Conservation (phyloP, 306 rosid genomes). For the Trifolium pratense region DNA sequence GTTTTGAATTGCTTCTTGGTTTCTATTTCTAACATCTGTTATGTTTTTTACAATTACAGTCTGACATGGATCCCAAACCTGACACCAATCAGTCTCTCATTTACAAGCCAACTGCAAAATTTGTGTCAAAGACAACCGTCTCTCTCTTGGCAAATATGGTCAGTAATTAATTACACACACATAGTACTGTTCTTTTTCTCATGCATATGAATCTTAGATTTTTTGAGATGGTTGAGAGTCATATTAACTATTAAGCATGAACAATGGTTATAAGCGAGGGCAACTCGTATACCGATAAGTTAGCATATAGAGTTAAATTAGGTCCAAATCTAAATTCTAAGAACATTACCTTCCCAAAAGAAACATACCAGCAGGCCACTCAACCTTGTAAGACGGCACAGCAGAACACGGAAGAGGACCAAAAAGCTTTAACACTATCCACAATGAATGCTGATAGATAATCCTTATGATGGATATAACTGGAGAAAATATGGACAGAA, state of each 20-base stretch:
- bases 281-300: not conserved
- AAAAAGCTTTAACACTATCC: too few species aligned
- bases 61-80: slow-evolving; percentile 52
- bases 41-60: slow-evolving; percentile 52
- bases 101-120: slow-evolving; percentile 85
- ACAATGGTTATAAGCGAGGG: not conserved
- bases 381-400: too few species aligned
- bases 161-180: too few species aligned
- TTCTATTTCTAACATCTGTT: slow-evolving; percentile 40
- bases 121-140: slow-evolving; percentile 78
- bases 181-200: slow-evolving; percentile 17
- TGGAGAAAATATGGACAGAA: too few species aligned
- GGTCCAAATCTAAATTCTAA: not conserved
- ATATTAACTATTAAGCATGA: slow-evolving; percentile 1
- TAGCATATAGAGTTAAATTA: not conserved
- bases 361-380: too few species aligned
- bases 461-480: too few species aligned
- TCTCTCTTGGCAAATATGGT: slow-evolving; percentile 89
- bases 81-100: slow-evolving; percentile 60
- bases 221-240: not conserved
- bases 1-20: slow-evolving; percentile 35
- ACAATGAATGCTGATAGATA: too few species aligned
- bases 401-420: too few species aligned
- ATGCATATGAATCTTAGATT: not conserved
- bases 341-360: too few species aligned